Percentiles rank a stretch among this genome's conserved stretches.
phyloP scores from a whole-genome alignment of 208 protist genomes.

The Leishmania aethiopica region DNA sequence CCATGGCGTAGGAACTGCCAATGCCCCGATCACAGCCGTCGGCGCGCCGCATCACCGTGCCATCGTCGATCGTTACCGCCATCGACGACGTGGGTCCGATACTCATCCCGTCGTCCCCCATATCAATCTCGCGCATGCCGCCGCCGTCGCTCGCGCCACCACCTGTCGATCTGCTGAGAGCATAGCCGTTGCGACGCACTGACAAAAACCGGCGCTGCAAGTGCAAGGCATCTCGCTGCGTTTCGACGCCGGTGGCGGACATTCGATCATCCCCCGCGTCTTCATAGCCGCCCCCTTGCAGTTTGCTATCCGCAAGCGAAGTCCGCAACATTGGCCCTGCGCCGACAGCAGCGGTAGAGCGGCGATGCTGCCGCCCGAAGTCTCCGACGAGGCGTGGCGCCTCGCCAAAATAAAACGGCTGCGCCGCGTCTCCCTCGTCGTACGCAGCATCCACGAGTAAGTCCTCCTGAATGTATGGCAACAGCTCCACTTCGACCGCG shows the following conservation, averaged over 20 bases:
- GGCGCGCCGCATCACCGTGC: not conserved
- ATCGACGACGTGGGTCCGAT: conserved; percentile 3
- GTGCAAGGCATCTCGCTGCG: conserved; percentile 4
- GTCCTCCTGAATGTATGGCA: conserved; percentile 78
- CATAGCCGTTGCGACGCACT: conserved; percentile 30
- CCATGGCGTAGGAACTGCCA: not conserved
- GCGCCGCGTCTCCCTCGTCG: conserved; percentile 31
- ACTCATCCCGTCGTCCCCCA: conserved; percentile 13
- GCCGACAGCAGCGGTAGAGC: not conserved
- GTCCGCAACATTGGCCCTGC: not conserved
- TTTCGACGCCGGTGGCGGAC: not conserved
- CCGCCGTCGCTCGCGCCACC: conserved; percentile 1
- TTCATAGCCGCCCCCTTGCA: not conserved
- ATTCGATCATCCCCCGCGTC: conserved; percentile 8
- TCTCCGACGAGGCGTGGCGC: conserved; percentile 34
- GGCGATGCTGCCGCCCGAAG: conserved; percentile 1
- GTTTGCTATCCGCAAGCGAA: not conserved
- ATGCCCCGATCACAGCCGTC: not conserved
- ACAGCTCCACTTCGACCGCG: conserved; percentile 68
- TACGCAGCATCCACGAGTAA: conserved; percentile 66
- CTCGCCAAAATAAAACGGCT: conserved; percentile 51
- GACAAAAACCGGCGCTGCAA: conserved; percentile 25
- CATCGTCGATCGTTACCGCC: not conserved
- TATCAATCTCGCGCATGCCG: not conserved
- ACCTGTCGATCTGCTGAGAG: not conserved